A percentile compares a stretch with the other conserved stretches of the same genome.
phyloP scores from a whole-genome alignment of 306 rosid genomes.

The Notholithocarpus densiflorus region DNA sequence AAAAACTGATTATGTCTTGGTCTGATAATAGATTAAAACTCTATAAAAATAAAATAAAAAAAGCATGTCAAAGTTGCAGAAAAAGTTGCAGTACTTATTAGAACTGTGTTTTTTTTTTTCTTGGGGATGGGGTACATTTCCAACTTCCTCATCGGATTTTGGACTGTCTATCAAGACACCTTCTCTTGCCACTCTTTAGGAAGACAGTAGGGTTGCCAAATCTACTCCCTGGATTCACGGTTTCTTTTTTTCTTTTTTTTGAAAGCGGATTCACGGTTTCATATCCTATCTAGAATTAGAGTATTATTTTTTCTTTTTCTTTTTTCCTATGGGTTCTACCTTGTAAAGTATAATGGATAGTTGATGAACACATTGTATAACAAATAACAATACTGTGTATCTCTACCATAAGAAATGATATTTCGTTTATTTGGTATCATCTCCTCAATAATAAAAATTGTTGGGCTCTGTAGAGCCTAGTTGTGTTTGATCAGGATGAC shows the following conservation, averaged over 20 bases:
- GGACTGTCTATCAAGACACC: background rate
- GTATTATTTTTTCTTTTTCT: too few relatives aligned
- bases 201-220: background rate
- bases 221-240: background rate
- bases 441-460: too few relatives aligned
- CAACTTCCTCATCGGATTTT: background rate
- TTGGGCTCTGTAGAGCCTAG: too few relatives aligned
- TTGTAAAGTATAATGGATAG: background rate
- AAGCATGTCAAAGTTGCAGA: too few relatives aligned
- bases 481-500: too few relatives aligned
- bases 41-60: too few relatives aligned
- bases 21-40: rapidly evolving
- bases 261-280: background rate
- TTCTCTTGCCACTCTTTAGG: background rate
- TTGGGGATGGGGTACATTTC: background rate
- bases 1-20: rapidly evolving
- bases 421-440: too few relatives aligned
- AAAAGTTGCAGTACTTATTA: too few relatives aligned
- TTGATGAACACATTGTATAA: background rate
- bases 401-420: too few relatives aligned
- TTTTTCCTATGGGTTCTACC: background rate
- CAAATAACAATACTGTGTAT: background rate
- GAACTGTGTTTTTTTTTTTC: too few relatives aligned
- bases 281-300: too few relatives aligned
- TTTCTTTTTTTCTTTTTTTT: background rate